These are phyloP conservation scores for Microbotryum violaceum DNA, from an alignment of 1,284 basidiomycete species.

Conservation along the genomic window DNA sequence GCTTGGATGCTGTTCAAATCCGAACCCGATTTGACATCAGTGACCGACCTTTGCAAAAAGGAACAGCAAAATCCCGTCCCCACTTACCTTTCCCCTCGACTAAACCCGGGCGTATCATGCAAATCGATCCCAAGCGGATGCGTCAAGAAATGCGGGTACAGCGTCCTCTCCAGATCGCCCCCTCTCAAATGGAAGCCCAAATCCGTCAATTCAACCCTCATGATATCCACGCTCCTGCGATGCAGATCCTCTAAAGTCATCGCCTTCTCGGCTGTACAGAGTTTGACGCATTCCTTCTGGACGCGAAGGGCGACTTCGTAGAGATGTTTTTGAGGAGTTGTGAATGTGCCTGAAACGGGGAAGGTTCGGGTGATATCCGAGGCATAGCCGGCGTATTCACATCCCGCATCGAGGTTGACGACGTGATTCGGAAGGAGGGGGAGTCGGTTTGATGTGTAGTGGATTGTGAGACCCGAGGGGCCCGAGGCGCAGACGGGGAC, in stretches of 20 bases:
- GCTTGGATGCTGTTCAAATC: constrained; percentile 50
- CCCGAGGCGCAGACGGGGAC: constrained; percentile 92
- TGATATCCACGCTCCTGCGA: constrained; percentile 59
- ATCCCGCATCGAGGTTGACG: constrained; percentile 70
- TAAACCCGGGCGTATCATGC: constrained; percentile 46
- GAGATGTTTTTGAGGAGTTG: constrained; percentile 70
- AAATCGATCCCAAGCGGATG: constrained; percentile 57
- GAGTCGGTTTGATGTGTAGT: constrained; percentile 85
- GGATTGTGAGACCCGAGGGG: constrained; percentile 64
- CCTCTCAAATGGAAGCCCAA: constrained; percentile 68
- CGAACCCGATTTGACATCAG: neutral
- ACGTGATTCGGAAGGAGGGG: constrained; percentile 63
- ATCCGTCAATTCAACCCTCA: constrained; percentile 66
- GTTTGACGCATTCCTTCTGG: constrained; percentile 59
- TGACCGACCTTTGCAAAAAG: neutral
- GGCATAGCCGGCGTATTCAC: constrained; percentile 67
- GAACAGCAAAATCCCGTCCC: neutral
- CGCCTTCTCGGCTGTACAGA: constrained; percentile 53
- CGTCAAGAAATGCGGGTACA: constrained; percentile 81
- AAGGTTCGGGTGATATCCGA: constrained; percentile 95
- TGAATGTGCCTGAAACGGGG: constrained; percentile 74
- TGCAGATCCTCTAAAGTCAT: constrained; percentile 72
- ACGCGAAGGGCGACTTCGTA: constrained; percentile 74
- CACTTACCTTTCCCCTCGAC: constrained; percentile 41
- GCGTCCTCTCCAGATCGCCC: constrained; percentile 58